A percentile compares a stretch with the other conserved stretches of the same genome.
These are phyloP conservation scores for Onygena corvina DNA, from an alignment of 2,329 filamentous ascomycete genomes.

Conservation along the genomic window DNA sequence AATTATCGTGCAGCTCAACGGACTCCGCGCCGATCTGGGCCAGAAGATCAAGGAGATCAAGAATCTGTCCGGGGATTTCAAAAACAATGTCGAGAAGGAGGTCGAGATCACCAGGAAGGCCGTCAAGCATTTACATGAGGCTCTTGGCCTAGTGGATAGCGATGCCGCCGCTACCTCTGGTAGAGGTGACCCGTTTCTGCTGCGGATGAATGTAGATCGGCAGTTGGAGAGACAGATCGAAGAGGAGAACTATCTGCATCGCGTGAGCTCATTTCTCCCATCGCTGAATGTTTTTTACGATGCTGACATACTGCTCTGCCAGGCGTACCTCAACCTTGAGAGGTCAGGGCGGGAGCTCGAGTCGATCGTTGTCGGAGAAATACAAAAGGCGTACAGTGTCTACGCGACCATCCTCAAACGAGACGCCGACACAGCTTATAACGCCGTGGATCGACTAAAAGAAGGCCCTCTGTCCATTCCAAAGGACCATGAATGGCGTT, in stretches of 20 bases:
- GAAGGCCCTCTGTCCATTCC: conserved; percentile 82
- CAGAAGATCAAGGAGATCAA: conserved; percentile 99
- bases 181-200: conserved; percentile 83
- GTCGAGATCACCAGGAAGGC: conserved; percentile 72
- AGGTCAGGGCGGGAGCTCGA: conserved; percentile 89
- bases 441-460: conserved; percentile 67
- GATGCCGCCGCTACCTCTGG: conserved; percentile 64
- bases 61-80: conserved; percentile 83
- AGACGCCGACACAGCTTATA: conserved; percentile 71
- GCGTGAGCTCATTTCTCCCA: conserved; percentile 46
- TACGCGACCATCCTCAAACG: conserved; percentile 84
- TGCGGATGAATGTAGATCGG: conserved; percentile 73
- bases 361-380: conserved; percentile 90
- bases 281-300: conserved; percentile 1
- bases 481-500: conserved; percentile 81
- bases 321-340: conserved; percentile 92
- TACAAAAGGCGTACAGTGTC: conserved; percentile 94
- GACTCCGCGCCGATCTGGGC: conserved; percentile 72
- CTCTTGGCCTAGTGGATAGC: conserved; percentile 63
- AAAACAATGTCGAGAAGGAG: conserved; percentile 91
- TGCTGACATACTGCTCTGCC: conserved; percentile 5
- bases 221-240: conserved; percentile 88
- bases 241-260: conserved; percentile 93
- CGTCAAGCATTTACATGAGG: conserved; percentile 69
- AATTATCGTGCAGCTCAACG: conserved; percentile 75